Evolutionary conservation across 345 rosid genomes (phyloP).

Genomic region (Reutealis trisperma): DNA sequence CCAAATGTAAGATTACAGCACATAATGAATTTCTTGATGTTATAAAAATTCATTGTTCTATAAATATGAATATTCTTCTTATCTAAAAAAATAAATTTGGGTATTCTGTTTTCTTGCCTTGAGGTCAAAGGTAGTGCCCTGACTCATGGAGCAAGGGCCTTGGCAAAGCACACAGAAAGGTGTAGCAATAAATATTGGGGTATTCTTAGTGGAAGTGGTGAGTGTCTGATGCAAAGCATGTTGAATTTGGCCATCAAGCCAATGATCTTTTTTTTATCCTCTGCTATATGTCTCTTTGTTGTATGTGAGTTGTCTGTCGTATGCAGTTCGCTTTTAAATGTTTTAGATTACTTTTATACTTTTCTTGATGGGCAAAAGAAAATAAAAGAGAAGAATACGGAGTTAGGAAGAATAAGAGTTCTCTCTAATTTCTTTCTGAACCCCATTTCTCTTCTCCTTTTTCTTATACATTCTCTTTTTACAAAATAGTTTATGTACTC

Average conservation of each 20-base stretch:
- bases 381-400: not conserved
- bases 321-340: not conserved
- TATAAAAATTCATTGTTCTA: too few relatives aligned
- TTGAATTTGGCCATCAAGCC: slow-evolving; percentile 1
- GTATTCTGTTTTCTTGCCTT: slow-evolving; percentile 20
- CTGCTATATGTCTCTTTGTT: not conserved
- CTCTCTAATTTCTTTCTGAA: not conserved
- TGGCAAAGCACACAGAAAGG: slow-evolving; percentile 72
- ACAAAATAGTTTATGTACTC: not conserved
- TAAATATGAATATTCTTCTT: slow-evolving; percentile 18
- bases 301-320: not conserved
- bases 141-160: slow-evolving; percentile 78
- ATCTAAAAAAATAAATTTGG: slow-evolving; percentile 3
- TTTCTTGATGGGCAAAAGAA: not conserved
- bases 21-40: slow-evolving; percentile 8
- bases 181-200: slow-evolving; percentile 65
- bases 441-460: not conserved
- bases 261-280: not conserved
- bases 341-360: not conserved
- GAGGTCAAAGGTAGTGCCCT: slow-evolving; percentile 64
- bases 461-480: too few relatives aligned
- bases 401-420: not conserved
- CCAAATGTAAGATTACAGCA: slow-evolving; percentile 50
- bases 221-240: slow-evolving; percentile 19
- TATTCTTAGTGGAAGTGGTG: slow-evolving; percentile 58